Base-by-base conservation (phyloP, 208 protist genomes). In the Leishmania tropica region DNA sequence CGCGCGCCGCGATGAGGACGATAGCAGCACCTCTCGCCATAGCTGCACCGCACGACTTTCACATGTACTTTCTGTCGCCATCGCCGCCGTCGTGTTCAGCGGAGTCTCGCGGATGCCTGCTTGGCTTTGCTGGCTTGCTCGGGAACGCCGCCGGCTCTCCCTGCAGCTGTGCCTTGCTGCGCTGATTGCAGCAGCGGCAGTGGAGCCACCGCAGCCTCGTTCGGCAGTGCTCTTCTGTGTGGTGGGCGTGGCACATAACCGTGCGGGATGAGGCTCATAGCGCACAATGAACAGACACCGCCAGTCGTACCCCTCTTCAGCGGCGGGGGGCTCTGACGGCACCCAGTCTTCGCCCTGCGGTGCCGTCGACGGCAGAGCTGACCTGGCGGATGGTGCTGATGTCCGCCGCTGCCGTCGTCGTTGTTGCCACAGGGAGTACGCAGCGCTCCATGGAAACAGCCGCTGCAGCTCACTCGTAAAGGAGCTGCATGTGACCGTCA, bases 261-360 rank as follows among this genome's bases (percentile, higher is more conserved):
- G 28, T 45, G 47, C 58, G 1, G 77, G 37, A 35, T 64, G 56
- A 51, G 47, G 60, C 75, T 42, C 73, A 42, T 45, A 75, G 4
- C 86, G 86, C 13, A 89, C 86, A 1, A 86, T 75, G 13, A 85
- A 89, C 19, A 89, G 54, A 6, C 40, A 24, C 7, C 75, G 76
- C 86, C 86, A 89, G 48, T 84, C 79, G 35, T 81, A 87, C 45
- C 31, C 47, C 35, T 31, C 68, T 4, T n/a, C 51, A 28, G 48
- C 11, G 31, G 35, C 47, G n/a, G 28, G 19, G 0, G 68, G 42
- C 40, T 53, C 21, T 28, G 68, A 51, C 28, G 42, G 35, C 1
- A 15, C 24, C 37, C 68, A 37, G 68, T 35, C 68, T 1, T 73
- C 37, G 2, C 11, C 42, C 68, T 31, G 68, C 37, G 21, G 42